phyloP scores from a whole-genome alignment of 495 filamentous ascomycete species.

The Annulohypoxylon bovei region DNA sequence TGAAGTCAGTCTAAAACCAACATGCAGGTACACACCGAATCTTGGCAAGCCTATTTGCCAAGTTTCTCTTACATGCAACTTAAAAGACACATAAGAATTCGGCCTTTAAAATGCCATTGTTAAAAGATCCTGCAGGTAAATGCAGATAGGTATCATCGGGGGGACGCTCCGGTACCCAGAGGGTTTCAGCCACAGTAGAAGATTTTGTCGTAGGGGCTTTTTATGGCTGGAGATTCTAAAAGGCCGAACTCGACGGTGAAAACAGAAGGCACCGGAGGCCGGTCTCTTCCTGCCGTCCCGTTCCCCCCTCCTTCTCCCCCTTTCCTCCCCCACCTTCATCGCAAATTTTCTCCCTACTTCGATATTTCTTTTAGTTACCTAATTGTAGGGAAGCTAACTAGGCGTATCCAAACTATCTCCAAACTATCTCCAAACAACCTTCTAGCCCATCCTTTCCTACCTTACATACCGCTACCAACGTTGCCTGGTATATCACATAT shows the following conservation, averaged over 20 bases:
- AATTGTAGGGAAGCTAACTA: not conserved
- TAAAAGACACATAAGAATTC: not conserved
- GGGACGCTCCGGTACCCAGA: slow-evolving; percentile 14
- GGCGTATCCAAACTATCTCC: not conserved
- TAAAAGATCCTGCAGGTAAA: slow-evolving; percentile 7
- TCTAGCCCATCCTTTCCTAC: too few species aligned
- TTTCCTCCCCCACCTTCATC: slow-evolving; percentile 9
- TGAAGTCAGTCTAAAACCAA: not conserved
- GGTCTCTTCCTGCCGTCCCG: not conserved
- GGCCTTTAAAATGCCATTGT: not conserved
- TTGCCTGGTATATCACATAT: not conserved
- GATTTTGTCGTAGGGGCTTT: slow-evolving; percentile 21
- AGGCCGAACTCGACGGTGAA: slow-evolving; percentile 22
- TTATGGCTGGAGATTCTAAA: not conserved
- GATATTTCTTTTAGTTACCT: not conserved
- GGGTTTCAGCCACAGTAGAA: slow-evolving; percentile 34
- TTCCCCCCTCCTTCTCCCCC: not conserved
- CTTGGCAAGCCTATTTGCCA: not conserved
- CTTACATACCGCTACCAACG: not conserved
- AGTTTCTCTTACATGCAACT: not conserved
- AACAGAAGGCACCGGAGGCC: slow-evolving; percentile 20
- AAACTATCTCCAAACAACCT: not conserved
- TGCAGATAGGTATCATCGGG: slow-evolving; percentile 10
- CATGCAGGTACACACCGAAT: not conserved
- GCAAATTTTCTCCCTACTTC: slow-evolving; percentile 12